Conservation (phyloP, 495 filamentous ascomycete species). For the Pyrenopolyporus hunteri region DNA sequence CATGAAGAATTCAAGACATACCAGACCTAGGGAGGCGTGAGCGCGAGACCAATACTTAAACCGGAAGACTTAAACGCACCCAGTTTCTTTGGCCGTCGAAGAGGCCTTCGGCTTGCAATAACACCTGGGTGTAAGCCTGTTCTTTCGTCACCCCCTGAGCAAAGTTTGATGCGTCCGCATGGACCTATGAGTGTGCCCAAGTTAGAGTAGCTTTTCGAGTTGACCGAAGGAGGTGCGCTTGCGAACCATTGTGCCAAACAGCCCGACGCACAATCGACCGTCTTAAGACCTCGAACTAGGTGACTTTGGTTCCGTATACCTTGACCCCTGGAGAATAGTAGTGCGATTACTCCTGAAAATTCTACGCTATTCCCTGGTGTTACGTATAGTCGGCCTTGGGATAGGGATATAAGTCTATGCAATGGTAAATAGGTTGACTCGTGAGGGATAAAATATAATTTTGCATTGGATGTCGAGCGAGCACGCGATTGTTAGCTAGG, state of each 20-base stretch:
- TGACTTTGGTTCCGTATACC: background rate
- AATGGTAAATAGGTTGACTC: background rate
- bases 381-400: background rate
- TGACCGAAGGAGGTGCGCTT: background rate
- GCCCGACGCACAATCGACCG: background rate
- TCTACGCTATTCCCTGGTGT: background rate
- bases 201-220: constrained; percentile 4
- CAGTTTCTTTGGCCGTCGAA: constrained; percentile 85
- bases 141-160: constrained; percentile 67
- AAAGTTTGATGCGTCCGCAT: constrained; percentile 87
- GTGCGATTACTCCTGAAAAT: background rate
- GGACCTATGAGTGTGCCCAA: constrained; percentile 66
- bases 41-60: constrained; percentile 4
- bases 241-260: constrained; percentile 21
- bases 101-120: constrained; percentile 72
- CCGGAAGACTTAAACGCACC: constrained; percentile 57
- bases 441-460: constrained; percentile 16
- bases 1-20: constrained; percentile 35
- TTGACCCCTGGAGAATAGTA: background rate
- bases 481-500: constrained; percentile 27
- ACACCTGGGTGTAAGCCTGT: constrained; percentile 77
- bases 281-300: background rate
- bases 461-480: constrained; percentile 13
- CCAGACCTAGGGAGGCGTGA: constrained; percentile 24
- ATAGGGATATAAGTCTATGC: background rate